A percentile compares a stretch with the other conserved stretches of the same genome.
Evolutionary conservation across 2,329 filamentous ascomycete species (phyloP).

Genomic region (Fragosphaeria purpurea): DNA sequence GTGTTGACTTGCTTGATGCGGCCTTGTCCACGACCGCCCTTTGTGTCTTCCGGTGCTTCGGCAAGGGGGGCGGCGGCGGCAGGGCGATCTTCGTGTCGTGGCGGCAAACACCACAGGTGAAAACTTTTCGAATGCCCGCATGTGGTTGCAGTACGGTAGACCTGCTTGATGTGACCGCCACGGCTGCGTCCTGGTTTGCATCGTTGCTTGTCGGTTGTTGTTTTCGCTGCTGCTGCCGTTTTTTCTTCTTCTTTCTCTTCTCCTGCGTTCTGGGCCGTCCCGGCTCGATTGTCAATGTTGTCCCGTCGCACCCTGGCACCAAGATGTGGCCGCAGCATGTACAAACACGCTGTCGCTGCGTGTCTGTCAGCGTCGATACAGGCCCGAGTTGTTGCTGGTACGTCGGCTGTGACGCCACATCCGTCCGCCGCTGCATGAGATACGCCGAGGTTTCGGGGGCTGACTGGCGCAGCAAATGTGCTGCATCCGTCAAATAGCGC

Average conservation of each 20-base stretch:
- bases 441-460: constrained; percentile 50
- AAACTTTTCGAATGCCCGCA: constrained; percentile 26
- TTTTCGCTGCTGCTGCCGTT: background rate
- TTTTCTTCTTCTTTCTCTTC: constrained; percentile 15
- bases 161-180: too few relatives aligned
- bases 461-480: constrained; percentile 42
- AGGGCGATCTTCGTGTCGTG: constrained; percentile 32
- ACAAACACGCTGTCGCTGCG: constrained; percentile 46
- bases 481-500: constrained; percentile 46
- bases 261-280: constrained; percentile 14
- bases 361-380: constrained; percentile 32
- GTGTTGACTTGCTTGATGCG: background rate
- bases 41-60: constrained; percentile 11
- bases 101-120: constrained; percentile 36
- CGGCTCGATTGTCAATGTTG: constrained; percentile 26
- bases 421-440: constrained; percentile 44
- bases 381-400: background rate
- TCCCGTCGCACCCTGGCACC: constrained; percentile 37
- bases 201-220: background rate
- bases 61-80: constrained; percentile 24
- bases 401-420: constrained; percentile 36
- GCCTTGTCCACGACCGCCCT: background rate
- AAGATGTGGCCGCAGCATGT: constrained; percentile 52
- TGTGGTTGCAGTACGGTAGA: background rate
- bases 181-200: background rate